Conservation (phyloP, 2,329 filamentous ascomycete species). For the Fusarium napiforme region DNA sequence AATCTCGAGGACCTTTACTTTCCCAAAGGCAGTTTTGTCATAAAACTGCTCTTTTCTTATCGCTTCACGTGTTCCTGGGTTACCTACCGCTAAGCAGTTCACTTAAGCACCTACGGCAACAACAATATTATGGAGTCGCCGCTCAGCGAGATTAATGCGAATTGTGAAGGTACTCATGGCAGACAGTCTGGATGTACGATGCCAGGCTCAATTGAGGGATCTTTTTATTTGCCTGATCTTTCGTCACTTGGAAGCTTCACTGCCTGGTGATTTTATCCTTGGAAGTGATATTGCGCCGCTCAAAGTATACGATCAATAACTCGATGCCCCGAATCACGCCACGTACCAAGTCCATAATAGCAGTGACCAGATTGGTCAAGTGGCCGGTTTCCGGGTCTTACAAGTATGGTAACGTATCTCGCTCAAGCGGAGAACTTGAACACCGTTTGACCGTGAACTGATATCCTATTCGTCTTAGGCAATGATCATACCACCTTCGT, state of each 20-base stretch:
- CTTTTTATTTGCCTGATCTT: background rate
- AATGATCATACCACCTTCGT: background rate
- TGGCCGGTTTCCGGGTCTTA: background rate
- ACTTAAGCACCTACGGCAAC: too few relatives aligned
- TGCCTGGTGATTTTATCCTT: too few relatives aligned
- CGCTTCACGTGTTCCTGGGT: background rate
- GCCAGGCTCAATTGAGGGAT: background rate
- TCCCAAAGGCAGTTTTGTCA: background rate
- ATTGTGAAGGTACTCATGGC: background rate
- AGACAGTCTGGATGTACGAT: background rate
- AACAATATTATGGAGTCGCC: background rate
- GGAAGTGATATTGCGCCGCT: background rate
- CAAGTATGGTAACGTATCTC: background rate
- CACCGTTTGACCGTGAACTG: background rate
- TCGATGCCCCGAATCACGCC: background rate
- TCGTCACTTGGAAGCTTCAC: background rate
- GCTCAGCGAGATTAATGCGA: background rate
- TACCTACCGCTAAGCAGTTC: background rate
- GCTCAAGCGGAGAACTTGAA: background rate
- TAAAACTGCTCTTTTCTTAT: background rate
- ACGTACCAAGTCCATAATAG: background rate
- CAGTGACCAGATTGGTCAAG: background rate
- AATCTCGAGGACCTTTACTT: background rate
- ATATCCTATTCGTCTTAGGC: background rate
- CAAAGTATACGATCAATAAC: background rate